These are phyloP conservation scores for Favolaschia claudopus DNA, from an alignment of 768 basidiomycete species.

Conservation along the genomic window DNA sequence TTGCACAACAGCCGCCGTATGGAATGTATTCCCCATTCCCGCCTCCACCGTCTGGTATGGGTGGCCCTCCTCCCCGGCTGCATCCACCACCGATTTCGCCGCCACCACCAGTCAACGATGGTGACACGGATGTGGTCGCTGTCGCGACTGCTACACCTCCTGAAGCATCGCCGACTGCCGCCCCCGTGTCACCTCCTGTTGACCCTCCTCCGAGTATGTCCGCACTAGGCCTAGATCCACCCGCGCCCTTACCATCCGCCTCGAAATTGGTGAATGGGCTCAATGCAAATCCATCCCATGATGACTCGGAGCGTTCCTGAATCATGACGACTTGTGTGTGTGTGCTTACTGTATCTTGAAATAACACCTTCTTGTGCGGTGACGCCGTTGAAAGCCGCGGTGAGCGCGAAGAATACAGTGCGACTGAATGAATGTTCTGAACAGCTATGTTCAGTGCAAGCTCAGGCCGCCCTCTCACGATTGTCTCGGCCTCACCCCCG, in stretches of 20 bases:
- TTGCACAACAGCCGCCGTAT: slow-evolving; percentile 15
- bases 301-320: no score
- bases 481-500: background rate
- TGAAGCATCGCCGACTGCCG: slow-evolving; percentile 8
- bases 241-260: background rate
- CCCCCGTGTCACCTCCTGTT: slow-evolving; percentile 13
- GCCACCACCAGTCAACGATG: background rate
- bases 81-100: background rate
- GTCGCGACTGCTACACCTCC: background rate
- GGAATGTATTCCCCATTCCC: slow-evolving; percentile 14
- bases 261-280: slow-evolving; percentile 13
- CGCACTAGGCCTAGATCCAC: background rate
- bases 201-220: background rate
- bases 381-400: no score
- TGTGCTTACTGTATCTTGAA: no score
- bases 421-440: no score
- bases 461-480: slow-evolving; percentile 3
- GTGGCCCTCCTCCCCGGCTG: background rate
- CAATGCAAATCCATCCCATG: slow-evolving; percentile 8
- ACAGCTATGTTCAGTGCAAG: no score
- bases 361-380: no score
- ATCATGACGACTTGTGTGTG: background rate
- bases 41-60: background rate
- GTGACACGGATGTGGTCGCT: slow-evolving; percentile 15
- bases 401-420: no score